Base-by-base conservation (phyloP, 1,284 basidiomycete genomes). In the Phylloboletellus chloephorus region DNA sequence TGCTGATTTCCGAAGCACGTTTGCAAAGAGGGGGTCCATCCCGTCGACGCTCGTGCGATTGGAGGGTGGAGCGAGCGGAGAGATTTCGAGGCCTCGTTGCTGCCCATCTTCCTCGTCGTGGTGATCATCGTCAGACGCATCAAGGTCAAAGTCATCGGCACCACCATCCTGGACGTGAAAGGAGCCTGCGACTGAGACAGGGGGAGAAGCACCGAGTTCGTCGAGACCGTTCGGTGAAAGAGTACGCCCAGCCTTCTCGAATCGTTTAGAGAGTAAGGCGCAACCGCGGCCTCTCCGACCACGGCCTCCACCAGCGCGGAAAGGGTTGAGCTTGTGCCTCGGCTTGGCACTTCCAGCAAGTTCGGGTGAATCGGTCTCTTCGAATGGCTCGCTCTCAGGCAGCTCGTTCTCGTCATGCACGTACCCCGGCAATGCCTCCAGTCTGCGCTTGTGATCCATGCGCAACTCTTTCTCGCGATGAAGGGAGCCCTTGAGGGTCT, bases 1-100 rank as follows among this genome's bases (percentile, higher is more conserved):
- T 0, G 74, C 68, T 2, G 76, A 69, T 21, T 76, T 75, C 43
- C 73, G 74, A 28, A 88, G 73, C 11, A 88, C 68, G 47, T 88
- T 87, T 40, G 86, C 85, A 56, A 88, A 90, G 0, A 67, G 72
- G 8, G 88, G 88, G 51, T 90, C 88, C 82, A 90, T 87, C 28
- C 86, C 86, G 39, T 90, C 87, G 8, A 88, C 69, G 51, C 82
- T 87, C 2, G 74, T 73, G 23, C 71, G 67, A 47, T 80, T 82
- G 3, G 77, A 78, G 16, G 57, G 61, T 32, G 61, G 58, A 43
- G 62, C 60, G 33, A 57, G 51, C 12, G 67, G 68, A 2, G 73
- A 72, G 13, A 41, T 44, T 11, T 68, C 67, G 12, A 67, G 63
- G 9, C 68, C 58, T 15, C 52, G 57, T 12, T 65, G 61, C 10